Evolutionary conservation across 2,329 filamentous ascomycete species (phyloP), one percentile per base, ranked within the genome.

Genomic region (Alternaria angustiovoidea): DNA sequence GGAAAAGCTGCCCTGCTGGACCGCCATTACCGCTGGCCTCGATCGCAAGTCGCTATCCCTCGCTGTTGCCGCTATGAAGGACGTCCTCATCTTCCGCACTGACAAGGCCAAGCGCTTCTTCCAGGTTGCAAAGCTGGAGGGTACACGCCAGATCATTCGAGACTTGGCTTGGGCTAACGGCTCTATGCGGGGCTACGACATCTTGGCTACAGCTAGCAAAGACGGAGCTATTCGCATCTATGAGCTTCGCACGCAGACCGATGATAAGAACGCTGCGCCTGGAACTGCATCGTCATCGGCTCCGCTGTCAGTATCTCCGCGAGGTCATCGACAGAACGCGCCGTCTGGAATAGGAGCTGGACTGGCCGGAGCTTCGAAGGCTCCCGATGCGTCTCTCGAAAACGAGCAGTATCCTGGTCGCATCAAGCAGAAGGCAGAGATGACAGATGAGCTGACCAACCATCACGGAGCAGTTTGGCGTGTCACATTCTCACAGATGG

Each of bases 81-180:
- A 86, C 0, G 93, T 96, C 51, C 90, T 89, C 71, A 83, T 99
- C 20, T 98, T 94, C 80, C 87, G 95, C 54, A 94, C 92, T 78
- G 81, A 88, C 80, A 80, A 87, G 75, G 82, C 86, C 55, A 91
- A 91, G 62, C 90, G 92, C 60, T 96, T 98, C 74, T 97, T 96
- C 75, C 87, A 92, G 7, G 93, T 93, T 0, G 89, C 90, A 20
- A 90, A 93, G 73, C 82, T 98, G 16, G 83, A 84, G 30, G 88
- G 89, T 2, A 91, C 97, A 69, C 85, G 87, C 7, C 89, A 89
- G 1, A 84, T 98, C 39, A 91, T 97, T 7, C 86, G 94, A 48
- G 94, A 97, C 75, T 87, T 97, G 1, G 90, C 92, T 2, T 99
- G 95, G 95, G 93, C 94, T 1, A 91, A 93, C 48, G 94, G 93